Evolutionary conservation across 345 rosid genomes (phyloP), one percentile per base, ranked within the genome.

Genomic region (Sisymbrium altissimum): DNA sequence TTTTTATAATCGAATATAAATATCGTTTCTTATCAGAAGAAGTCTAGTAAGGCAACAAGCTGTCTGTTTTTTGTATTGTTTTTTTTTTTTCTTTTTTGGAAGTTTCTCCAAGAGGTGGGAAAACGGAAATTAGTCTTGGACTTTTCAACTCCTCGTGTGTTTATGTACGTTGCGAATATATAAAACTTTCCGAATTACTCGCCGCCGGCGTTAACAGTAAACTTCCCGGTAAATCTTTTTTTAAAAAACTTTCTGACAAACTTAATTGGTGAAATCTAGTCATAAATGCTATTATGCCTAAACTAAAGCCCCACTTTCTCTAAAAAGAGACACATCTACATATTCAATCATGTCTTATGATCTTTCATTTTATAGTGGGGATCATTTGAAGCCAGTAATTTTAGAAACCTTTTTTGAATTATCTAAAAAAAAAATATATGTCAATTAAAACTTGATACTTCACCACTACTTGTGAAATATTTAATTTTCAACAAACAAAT

Each of bases 1-100:
- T 11, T 38, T 19, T 19, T 15, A n/a, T 72, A 55, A 48, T 9
- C 35, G 45, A 32, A 33, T 35, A 35, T 35, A 35, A 35, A 70
- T 44, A 43, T 58, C 9, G 45, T 53, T 53, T 62, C 29, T 49
- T 48, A 60, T 61, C 68, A 29, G 56, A 73, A 29, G 46, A 73
- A 53, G 77, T 54, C 77, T 62, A 73, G 70, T 54, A 64, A 63
- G 64, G 70, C 55, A 38, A 58, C 64, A 68, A 72, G 77, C 77
- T 63, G 70, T 63, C 25, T 53, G 55, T 45, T 48, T n/a, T 12
- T 32, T 30, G 18, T 73, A 5, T 58, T 13, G 48, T 70, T 14
- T 66, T 74, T 0, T 35, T 57, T 46, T 66, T 66, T 74, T 32
- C n/a, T 6, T 32, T 32, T 32, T 32, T 6, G 63, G 68, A 67